Evolutionary conservation across 83 land plant species (phyloP).

Genomic region (Larix sibirica): DNA sequence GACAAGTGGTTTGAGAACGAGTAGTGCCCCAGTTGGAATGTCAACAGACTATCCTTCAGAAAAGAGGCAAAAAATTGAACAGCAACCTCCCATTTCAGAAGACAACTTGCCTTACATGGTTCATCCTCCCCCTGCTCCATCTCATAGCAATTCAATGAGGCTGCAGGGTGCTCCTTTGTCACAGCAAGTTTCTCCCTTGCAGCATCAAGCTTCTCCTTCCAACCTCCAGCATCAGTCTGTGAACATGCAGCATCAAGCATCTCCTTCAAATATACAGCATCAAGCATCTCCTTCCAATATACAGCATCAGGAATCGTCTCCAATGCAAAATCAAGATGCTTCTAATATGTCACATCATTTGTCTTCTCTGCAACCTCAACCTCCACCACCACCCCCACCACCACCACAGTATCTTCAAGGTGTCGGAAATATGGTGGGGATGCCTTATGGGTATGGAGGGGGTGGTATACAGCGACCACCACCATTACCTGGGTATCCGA

Average conservation of each 20-base stretch:
- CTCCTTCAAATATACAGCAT: conserved; percentile 11
- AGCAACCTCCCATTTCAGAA: conserved; percentile 32
- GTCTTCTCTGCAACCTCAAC: conserved; percentile 25
- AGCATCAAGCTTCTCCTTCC: conserved; percentile 18
- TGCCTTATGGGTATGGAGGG: conserved; percentile 36
- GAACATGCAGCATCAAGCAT: conserved; percentile 31
- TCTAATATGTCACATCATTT: conserved; percentile 20
- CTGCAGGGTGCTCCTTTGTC: conserved; percentile 9
- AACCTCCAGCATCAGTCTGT: conserved; percentile 29
- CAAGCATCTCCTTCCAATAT: conserved; percentile 21
- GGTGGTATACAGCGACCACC: conserved; percentile 53
- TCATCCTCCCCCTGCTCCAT: neutral
- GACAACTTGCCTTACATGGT: conserved; percentile 12
- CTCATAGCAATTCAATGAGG: conserved; percentile 7
- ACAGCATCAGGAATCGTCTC: conserved; percentile 19
- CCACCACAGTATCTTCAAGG: conserved; percentile 42
- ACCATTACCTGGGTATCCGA: conserved; percentile 36
- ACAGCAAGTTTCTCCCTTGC: conserved; percentile 21
- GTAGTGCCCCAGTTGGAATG: conserved; percentile 17
- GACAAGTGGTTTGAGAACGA: conserved; percentile 28
- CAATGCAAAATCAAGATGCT: conserved; percentile 11
- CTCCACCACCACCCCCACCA: conserved; percentile 30
- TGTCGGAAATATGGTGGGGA: conserved; percentile 39
- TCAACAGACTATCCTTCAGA: conserved; percentile 30
- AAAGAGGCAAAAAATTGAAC: conserved; percentile 56